Conservation (phyloP, 768 basidiomycete genomes). For the Lentinus brumalis region DNA sequence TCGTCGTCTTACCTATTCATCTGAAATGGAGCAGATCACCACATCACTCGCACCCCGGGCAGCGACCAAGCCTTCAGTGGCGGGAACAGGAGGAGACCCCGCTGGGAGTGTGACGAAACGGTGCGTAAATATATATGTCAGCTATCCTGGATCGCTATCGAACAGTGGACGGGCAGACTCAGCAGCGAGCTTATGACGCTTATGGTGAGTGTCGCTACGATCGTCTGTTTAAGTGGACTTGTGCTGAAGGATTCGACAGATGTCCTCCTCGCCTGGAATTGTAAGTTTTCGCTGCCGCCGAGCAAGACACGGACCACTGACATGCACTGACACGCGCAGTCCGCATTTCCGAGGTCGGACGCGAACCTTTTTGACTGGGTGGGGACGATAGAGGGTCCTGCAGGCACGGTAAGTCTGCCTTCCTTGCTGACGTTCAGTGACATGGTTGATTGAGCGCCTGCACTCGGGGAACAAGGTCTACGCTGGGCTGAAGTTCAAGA, state of each 20-base stretch:
- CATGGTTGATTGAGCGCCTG: neutral
- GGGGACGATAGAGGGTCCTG: slow-evolving; percentile 82
- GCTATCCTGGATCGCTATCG: slow-evolving; percentile 8
- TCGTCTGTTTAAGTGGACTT: neutral
- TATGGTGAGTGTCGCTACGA: slow-evolving; percentile 57
- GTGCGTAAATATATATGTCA: slow-evolving; percentile 37
- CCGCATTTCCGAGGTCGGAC: slow-evolving; percentile 87
- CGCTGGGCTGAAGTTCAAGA: slow-evolving; percentile 76
- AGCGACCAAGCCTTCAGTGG: slow-evolving; percentile 56
- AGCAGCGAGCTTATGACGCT: slow-evolving; percentile 86
- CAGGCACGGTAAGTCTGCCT: slow-evolving; percentile 61
- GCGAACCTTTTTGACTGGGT: slow-evolving; percentile 89
- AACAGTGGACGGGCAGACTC: slow-evolving; percentile 46
- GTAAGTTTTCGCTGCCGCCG: slow-evolving; percentile 46
- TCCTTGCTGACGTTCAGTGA: slow-evolving; percentile 6
- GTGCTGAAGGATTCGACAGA: slow-evolving; percentile 42
- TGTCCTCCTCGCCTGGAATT: slow-evolving; percentile 88
- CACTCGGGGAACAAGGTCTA: slow-evolving; percentile 55
- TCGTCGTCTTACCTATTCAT: neutral
- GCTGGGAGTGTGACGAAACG: slow-evolving; percentile 85
- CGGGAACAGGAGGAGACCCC: slow-evolving; percentile 55
- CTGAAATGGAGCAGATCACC: slow-evolving; percentile 72
- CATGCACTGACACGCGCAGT: slow-evolving; percentile 43
- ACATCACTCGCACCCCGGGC: slow-evolving; percentile 63
- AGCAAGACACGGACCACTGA: neutral